Evolutionary conservation across 106 monocot genomes (phyloP).

Genomic region (Phalaenopsis equestris): DNA sequence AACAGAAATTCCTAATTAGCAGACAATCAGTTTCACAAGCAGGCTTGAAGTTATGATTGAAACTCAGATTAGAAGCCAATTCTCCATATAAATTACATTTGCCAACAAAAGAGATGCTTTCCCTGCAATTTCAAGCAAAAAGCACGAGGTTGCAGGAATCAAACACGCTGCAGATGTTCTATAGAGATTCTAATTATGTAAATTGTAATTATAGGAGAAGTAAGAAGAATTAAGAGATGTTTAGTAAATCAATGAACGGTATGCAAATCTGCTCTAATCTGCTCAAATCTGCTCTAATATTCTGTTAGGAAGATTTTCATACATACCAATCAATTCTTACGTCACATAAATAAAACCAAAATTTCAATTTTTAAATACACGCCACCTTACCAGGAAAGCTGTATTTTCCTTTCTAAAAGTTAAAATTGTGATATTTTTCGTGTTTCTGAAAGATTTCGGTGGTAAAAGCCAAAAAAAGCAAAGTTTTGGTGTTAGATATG

Average conservation of each 20-base stretch:
- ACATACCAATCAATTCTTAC: background rate
- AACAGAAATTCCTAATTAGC: slow-evolving; percentile 39
- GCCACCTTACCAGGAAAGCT: too few relatives aligned
- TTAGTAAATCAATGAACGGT: too few relatives aligned
- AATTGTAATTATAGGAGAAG: background rate
- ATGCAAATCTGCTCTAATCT: too few relatives aligned
- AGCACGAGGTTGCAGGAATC: background rate
- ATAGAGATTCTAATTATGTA: background rate
- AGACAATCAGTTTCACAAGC: slow-evolving; percentile 20
- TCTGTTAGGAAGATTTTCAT: background rate
- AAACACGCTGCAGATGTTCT: background rate
- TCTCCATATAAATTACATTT: slow-evolving; percentile 27
- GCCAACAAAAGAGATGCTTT: slow-evolving; percentile 29
- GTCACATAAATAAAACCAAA: too few relatives aligned
- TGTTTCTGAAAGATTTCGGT: too few relatives aligned
- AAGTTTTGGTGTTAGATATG: too few relatives aligned
- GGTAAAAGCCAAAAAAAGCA: too few relatives aligned
- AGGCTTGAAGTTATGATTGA: slow-evolving; percentile 8
- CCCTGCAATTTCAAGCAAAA: slow-evolving; percentile 37
- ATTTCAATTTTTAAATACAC: too few relatives aligned
- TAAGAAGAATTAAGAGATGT: background rate
- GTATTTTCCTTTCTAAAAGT: too few relatives aligned
- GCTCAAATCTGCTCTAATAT: background rate
- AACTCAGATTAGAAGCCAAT: slow-evolving; percentile 14
- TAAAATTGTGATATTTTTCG: too few relatives aligned